Evolutionary conservation across 768 basidiomycete species (phyloP).

Genomic region (Rhodotorula taiwanensis): DNA sequence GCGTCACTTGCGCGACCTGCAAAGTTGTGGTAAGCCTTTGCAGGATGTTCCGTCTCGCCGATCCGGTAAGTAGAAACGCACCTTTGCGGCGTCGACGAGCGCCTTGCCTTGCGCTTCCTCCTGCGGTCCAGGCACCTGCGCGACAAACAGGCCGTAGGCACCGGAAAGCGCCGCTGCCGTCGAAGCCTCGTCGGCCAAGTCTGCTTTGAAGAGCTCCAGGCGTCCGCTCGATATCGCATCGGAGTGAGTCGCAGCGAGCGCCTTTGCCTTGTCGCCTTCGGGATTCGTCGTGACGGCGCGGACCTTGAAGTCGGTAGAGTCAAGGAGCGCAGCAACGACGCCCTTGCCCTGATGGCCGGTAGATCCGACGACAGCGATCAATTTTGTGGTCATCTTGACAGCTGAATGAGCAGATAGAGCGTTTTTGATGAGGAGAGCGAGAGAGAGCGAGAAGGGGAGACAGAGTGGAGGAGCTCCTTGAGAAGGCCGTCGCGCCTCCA

Average conservation of each 20-base stretch:
- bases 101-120: constrained; percentile 1
- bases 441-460: too few species aligned
- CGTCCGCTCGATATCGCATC: neutral
- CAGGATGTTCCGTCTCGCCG: too few species aligned
- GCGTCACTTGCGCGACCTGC: constrained; percentile 27
- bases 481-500: too few species aligned
- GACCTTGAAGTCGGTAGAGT: neutral
- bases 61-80: neutral
- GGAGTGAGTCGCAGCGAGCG: neutral
- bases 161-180: constrained; percentile 10
- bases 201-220: neutral
- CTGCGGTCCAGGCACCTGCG: neutral
- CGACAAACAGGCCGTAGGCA: neutral
- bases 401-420: too few species aligned
- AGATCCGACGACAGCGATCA: neutral
- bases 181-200: neutral
- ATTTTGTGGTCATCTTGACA: too few species aligned
- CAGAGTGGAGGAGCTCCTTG: too few species aligned
- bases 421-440: too few species aligned
- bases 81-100: constrained; percentile 6
- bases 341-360: constrained; percentile 1
- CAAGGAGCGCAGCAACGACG: constrained; percentile 2
- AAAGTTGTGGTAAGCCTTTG: too few species aligned
- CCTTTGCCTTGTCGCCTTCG: neutral
- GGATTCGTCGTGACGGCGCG: neutral